Evolutionary conservation across 805 yeast species (phyloP), one percentile per base, ranked within the genome.

Genomic region (Pichia californica): DNA sequence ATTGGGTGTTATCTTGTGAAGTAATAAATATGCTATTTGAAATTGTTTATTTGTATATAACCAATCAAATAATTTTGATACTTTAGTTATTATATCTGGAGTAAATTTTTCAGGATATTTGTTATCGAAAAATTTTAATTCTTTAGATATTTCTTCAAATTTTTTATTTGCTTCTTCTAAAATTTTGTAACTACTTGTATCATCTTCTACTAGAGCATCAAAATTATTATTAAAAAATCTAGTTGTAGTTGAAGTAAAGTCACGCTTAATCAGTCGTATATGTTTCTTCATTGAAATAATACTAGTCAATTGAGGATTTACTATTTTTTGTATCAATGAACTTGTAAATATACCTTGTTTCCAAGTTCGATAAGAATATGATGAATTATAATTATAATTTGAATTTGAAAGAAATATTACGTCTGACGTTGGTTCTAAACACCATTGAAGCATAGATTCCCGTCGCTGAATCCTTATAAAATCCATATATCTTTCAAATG

Each of bases 361-460:
- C 19, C 23, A 30, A 2, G 13, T 21, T 18, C 4, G 28, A 15
- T 18, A 18, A 18, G 40, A 27, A 3, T 5, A 10, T 27, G 19
- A 9, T 23, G 9, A 5, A 35, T 26, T 4, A 13, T 26, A 23
- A 27, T 20, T 25, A n/a, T n/a, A n/a, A n/a, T n/a, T n/a, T n/a
- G n/a, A n/a, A n/a, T n/a, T n/a, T n/a, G n/a, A n/a, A n/a, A n/a
- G n/a, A n/a, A n/a, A n/a, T 20, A 19, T 23, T 14, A 15, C 13
- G 14, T 14, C 13, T 29, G 25, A 23, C 21, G 43, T 31, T 15
- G 38, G n/a, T 3, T 52, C 57, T 33, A 55, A 31, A 37, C 57
- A 58, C 63, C 62, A 59, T 36, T 39, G 47, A 13, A 59, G 47
- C 51, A 58, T 57, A 31, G 49, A 42, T 25, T 58, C 61, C 41